Percentiles rank a stretch among this genome's conserved stretches.
phyloP scores from a whole-genome alignment of 108 stramenopile genomes.

The Nitzschia palea region DNA sequence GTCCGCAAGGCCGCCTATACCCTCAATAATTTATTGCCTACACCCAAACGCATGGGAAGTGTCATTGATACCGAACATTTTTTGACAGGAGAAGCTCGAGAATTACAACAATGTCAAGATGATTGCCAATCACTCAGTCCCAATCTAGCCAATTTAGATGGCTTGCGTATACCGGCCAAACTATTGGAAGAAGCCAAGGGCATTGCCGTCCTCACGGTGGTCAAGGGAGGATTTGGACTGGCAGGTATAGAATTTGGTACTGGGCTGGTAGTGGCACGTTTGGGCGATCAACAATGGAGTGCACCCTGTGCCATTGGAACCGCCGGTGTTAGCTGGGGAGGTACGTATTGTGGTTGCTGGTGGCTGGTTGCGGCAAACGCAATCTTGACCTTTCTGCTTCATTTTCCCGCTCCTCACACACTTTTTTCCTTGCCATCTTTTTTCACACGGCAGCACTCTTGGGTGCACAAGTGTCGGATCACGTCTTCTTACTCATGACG shows the following conservation, averaged over 20 bases:
- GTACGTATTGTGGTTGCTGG: slow-evolving; percentile 14
- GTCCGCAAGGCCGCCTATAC: slow-evolving; percentile 88
- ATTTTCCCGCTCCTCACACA: no score
- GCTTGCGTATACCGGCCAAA: slow-evolving; percentile 72
- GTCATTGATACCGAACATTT: slow-evolving; percentile 13
- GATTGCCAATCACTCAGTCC: slow-evolving; percentile 56
- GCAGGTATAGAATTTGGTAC: slow-evolving; percentile 89
- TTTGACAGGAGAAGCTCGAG: slow-evolving; percentile 25
- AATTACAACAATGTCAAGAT: slow-evolving; percentile 46
- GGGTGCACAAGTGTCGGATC: slow-evolving; percentile 86
- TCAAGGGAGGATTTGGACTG: slow-evolving; percentile 83
- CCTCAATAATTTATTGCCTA: slow-evolving; percentile 78
- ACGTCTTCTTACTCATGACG: slow-evolving; percentile 93
- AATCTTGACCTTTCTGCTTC: not conserved
- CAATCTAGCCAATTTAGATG: slow-evolving; percentile 72
- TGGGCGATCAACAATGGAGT: slow-evolving; percentile 68
- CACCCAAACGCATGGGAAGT: slow-evolving; percentile 47
- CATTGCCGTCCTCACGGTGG: slow-evolving; percentile 76
- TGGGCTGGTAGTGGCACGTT: slow-evolving; percentile 79
- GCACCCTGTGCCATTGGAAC: slow-evolving; percentile 89
- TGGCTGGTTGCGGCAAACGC: not conserved
- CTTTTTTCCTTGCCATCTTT: no score
- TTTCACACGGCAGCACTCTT: slow-evolving; percentile 55
- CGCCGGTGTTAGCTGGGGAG: slow-evolving; percentile 84
- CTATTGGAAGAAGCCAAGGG: slow-evolving; percentile 78